These are phyloP conservation scores for Bromus sterilis DNA, from an alignment of 176 grass and related monocot species.

Conservation along the genomic window DNA sequence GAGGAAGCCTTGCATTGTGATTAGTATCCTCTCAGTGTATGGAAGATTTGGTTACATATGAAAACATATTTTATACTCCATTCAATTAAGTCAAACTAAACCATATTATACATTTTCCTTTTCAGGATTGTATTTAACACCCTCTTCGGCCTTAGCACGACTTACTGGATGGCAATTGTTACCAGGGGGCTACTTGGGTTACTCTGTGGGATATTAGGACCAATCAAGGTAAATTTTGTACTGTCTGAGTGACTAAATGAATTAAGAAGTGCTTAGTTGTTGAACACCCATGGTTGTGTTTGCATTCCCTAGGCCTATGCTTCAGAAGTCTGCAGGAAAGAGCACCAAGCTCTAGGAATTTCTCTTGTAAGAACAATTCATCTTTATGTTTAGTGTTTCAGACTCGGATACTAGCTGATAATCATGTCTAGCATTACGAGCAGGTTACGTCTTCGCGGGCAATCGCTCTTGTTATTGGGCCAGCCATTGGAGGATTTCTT, in stretches of 20 bases:
- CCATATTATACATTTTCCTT: background rate
- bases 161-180: slow-evolving; percentile 59
- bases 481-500: slow-evolving; percentile 72
- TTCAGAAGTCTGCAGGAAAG: slow-evolving; percentile 62
- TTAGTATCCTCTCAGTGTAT: slow-evolving; percentile 59
- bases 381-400: background rate
- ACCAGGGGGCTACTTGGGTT: slow-evolving; percentile 50
- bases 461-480: slow-evolving; percentile 57
- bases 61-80: background rate
- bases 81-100: background rate
- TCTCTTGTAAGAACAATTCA: slow-evolving; percentile 43
- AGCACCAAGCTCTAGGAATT: slow-evolving; percentile 61
- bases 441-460: slow-evolving; percentile 55
- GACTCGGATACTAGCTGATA: background rate
- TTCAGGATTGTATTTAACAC: slow-evolving; percentile 52
- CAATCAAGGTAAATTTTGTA: slow-evolving; percentile 43
- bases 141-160: slow-evolving; percentile 58
- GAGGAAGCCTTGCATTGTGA: slow-evolving; percentile 53
- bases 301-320: slow-evolving; percentile 60
- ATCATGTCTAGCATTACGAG: background rate
- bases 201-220: slow-evolving; percentile 56
- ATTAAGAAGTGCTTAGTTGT: background rate
- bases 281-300: background rate
- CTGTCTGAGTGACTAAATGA: background rate
- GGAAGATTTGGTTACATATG: background rate